Conservation (phyloP, 306 rosid species). For the Rosa lucieae region DNA sequence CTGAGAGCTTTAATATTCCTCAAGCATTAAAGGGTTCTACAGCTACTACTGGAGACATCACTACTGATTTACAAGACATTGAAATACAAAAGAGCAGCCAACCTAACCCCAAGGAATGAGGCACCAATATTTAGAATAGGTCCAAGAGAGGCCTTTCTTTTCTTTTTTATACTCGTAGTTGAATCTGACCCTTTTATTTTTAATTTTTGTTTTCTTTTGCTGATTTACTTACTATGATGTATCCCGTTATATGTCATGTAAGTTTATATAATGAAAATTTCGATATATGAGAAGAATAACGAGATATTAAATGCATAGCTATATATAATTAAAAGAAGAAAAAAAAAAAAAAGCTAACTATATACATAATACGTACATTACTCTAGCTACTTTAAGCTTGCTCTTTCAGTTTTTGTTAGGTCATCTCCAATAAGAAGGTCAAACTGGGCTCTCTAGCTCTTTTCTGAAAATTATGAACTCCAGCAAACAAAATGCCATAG, state of each 20-base stretch:
- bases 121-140: background rate
- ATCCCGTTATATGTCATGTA: background rate
- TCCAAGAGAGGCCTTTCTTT: background rate
- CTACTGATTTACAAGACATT: background rate
- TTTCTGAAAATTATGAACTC: no score
- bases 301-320: background rate
- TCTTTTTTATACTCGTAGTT: background rate
- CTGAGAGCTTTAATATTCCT: constrained; percentile 4
- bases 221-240: background rate
- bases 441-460: no score
- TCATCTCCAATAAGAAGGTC: no score
- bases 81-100: background rate
- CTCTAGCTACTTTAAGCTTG: background rate
- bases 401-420: background rate
- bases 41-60: background rate
- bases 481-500: no score
- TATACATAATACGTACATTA: background rate
- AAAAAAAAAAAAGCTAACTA: background rate
- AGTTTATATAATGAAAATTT: background rate
- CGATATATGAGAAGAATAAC: background rate
- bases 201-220: background rate
- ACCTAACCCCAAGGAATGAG: background rate
- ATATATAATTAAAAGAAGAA: background rate
- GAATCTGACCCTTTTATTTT: background rate
- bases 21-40: background rate